These are phyloP conservation scores for Zopfochytrium polystomum DNA, from an alignment of 371 early-diverging fungal genomes.

Conservation along the genomic window DNA sequence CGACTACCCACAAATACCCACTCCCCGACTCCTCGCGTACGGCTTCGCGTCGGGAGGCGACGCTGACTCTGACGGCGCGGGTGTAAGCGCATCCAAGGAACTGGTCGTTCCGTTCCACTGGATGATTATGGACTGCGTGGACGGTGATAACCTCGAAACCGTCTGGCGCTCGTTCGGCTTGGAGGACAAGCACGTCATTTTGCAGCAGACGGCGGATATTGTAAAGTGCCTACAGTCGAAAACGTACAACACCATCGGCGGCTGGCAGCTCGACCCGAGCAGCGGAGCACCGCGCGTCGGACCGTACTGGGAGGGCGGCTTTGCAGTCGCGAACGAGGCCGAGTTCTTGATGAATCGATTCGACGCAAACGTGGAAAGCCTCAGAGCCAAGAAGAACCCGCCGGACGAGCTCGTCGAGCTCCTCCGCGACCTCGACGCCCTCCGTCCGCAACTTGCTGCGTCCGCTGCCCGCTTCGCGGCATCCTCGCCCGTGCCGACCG, in stretches of 20 bases:
- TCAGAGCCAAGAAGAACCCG: background rate
- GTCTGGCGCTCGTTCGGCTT: slow-evolving; percentile 13
- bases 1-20: background rate
- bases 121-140: slow-evolving; percentile 17
- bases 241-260: slow-evolving; percentile 4
- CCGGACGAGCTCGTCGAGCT: background rate
- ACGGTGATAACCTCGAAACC: slow-evolving; percentile 18
- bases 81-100: background rate
- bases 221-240: background rate
- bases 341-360: background rate
- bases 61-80: too few relatives aligned
- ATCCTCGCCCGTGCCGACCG: too few relatives aligned
- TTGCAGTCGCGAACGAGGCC: background rate
- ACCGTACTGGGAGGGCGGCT: slow-evolving; percentile 3
- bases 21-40: background rate
- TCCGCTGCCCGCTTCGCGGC: background rate
- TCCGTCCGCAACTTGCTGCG: background rate
- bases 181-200: background rate
- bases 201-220: background rate
- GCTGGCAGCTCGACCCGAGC: background rate
- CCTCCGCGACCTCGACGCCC: background rate
- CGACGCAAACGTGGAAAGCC: background rate
- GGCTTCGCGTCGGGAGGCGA: too few relatives aligned
- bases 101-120: slow-evolving; percentile 7
- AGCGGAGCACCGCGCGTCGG: background rate